Base-by-base conservation (phyloP, 371 early-diverging fungal species). In the Syncephalastrum racemosum region DNA sequence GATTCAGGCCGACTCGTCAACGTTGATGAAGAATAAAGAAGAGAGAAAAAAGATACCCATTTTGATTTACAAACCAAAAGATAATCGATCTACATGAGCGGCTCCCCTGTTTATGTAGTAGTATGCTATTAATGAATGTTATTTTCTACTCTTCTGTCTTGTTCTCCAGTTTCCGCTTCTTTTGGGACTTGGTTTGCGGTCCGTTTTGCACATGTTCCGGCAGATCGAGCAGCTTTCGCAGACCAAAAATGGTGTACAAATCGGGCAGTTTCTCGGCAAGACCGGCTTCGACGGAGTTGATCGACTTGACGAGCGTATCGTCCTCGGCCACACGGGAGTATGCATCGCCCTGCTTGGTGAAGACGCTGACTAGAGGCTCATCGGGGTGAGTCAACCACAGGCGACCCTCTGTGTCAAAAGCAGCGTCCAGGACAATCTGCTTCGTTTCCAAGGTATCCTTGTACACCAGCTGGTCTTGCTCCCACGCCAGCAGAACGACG, bases 181-280 rank as follows among this genome's bases (percentile, higher is more conserved):
- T 71, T 40, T 61, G 36, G 36, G 36, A 31, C 36, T 31, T 31
- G 36, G 36, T 31, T 8, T 31, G 36, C 36, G 36, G 36, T 8
- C 36, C 36, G 36, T 31, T 31, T 39, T 58, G 64, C 12, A 58
- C 52, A 8, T 67, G 53, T 20, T 71, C 72, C 12, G 72, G 68
- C 27, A 70, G 63, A 63, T 78, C 78, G 13, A 72, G 58, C 56
- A 72, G 71, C 60, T 84, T 84, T 51, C 84, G 78, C 58, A 84
- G 64, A 10, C 79, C 79, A 59, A 82, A 81, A 15, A 77, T 75
- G 31, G 71, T 68, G 60, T 76, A 79, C 39, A 82, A 64, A 46
- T 84, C 82, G 44, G 77, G 75, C 20, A 79, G 50, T 2, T 64
- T 62, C 8, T 75, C 70, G 8, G 77, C 76, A 49, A 70, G 59